Evolutionary conservation across 192 early-diverging fungal species (phyloP).

Genomic region (Dissophora globulifera): DNA sequence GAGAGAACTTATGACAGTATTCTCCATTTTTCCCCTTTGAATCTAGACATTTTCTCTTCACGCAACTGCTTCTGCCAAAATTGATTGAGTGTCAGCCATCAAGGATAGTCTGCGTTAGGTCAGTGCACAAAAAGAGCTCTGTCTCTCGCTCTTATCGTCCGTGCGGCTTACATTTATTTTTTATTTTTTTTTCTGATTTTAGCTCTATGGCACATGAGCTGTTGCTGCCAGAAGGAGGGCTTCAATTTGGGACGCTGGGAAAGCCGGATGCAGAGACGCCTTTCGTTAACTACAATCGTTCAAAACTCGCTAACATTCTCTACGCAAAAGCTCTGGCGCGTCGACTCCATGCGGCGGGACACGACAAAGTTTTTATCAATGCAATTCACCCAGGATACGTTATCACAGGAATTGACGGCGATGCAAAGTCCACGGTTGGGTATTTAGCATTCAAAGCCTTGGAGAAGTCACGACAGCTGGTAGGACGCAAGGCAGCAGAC

Average conservation of each 20-base stretch:
- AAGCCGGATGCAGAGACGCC: slow-evolving; percentile 40
- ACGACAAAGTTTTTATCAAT: slow-evolving; percentile 54
- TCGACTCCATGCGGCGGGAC: slow-evolving; percentile 24
- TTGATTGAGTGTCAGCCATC: slow-evolving; percentile 56
- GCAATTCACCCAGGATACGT: slow-evolving; percentile 60
- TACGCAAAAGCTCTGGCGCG: slow-evolving; percentile 61
- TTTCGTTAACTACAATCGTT: slow-evolving; percentile 54
- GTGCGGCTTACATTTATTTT: too few species aligned
- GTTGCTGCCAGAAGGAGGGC: slow-evolving; percentile 26
- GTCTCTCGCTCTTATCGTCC: too few species aligned
- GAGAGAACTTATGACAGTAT: too few species aligned
- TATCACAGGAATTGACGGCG: slow-evolving; percentile 18
- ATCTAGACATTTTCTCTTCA: slow-evolving; percentile 52
- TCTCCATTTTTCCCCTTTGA: background rate
- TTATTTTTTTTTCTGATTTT: background rate
- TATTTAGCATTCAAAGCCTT: slow-evolving; percentile 1
- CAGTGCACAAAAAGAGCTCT: too few species aligned
- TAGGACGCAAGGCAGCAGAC: slow-evolving; percentile 39
- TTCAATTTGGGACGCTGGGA: slow-evolving; percentile 59
- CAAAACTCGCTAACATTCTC: slow-evolving; percentile 67
- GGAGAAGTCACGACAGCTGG: background rate
- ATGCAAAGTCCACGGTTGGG: background rate
- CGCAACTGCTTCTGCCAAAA: slow-evolving; percentile 50
- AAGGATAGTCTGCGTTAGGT: slow-evolving; percentile 64
- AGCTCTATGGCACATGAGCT: slow-evolving; percentile 50